These are phyloP conservation scores for Wickerhamiella infanticola DNA, from an alignment of 1,139 yeast species.

Conservation along the genomic window DNA sequence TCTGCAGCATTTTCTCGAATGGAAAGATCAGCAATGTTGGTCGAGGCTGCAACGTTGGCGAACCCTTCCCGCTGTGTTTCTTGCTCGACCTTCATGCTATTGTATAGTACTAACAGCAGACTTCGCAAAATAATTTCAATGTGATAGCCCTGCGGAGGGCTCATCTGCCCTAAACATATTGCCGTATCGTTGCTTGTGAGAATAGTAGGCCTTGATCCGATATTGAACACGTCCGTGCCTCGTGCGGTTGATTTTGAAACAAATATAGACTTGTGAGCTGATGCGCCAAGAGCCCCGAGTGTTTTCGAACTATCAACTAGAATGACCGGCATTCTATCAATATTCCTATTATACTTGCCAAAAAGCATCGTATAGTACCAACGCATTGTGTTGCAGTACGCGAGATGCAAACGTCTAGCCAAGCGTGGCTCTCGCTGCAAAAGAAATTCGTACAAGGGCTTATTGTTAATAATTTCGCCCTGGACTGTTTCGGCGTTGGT, in stretches of 20 bases:
- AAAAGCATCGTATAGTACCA: slow-evolving; percentile 84
- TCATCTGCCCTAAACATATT: slow-evolving; percentile 5
- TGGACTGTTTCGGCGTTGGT: slow-evolving; percentile 61
- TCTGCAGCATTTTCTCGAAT: not conserved
- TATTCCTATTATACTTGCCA: slow-evolving; percentile 37
- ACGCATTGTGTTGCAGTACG: slow-evolving; percentile 73
- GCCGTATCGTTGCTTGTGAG: slow-evolving; percentile 4
- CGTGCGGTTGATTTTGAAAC: not conserved
- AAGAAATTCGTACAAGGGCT: slow-evolving; percentile 47
- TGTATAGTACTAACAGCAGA: slow-evolving; percentile 12
- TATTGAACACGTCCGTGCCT: slow-evolving; percentile 7
- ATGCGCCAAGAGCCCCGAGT: slow-evolving; percentile 5
- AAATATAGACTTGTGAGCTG: slow-evolving; percentile 4
- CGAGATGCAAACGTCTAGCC: slow-evolving; percentile 61
- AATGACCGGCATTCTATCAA: not conserved
- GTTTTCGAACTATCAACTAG: slow-evolving; percentile 3
- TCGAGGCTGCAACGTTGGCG: not conserved
- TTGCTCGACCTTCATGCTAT: slow-evolving; percentile 9
- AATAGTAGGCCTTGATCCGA: slow-evolving; percentile 14
- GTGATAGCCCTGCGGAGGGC: slow-evolving; percentile 8
- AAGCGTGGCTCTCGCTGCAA: slow-evolving; percentile 40
- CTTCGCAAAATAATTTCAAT: slow-evolving; percentile 13
- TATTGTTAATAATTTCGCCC: slow-evolving; percentile 41
- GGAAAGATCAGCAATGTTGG: not conserved
- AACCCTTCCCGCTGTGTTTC: slow-evolving; percentile 1